A percentile compares a stretch with the other conserved stretches of the same genome.
These are phyloP conservation scores for Boletellus sp. DNA, from an alignment of 768 basidiomycete species.

Conservation along the genomic window DNA sequence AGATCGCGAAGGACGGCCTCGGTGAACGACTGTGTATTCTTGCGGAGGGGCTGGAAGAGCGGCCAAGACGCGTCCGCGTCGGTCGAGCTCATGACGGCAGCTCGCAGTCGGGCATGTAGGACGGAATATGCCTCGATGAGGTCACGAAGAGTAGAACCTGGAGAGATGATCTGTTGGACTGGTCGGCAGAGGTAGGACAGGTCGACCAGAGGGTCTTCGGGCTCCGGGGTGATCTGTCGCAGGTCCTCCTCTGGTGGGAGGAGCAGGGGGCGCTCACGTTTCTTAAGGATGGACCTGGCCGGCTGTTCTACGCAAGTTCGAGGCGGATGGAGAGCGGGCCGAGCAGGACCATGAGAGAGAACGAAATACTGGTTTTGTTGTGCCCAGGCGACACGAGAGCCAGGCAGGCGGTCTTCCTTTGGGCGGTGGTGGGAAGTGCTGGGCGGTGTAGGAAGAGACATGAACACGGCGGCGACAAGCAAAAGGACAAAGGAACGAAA, in stretches of 20 bases:
- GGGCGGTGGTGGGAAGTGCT: constrained; percentile 53
- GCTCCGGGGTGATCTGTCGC: constrained; percentile 76
- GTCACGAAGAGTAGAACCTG: constrained; percentile 46
- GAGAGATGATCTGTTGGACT: constrained; percentile 54
- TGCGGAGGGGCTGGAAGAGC: constrained; percentile 66
- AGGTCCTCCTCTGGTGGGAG: constrained; percentile 40
- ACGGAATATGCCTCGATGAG: constrained; percentile 74
- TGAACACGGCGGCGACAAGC: constrained; percentile 16
- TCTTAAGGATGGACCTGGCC: constrained; percentile 70
- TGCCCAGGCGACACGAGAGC: constrained; percentile 49
- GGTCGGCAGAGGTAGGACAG: constrained; percentile 63
- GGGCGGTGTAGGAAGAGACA: constrained; percentile 63
- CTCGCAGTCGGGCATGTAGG: constrained; percentile 61
- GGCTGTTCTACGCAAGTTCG: constrained; percentile 45
- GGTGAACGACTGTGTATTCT: constrained; percentile 48
- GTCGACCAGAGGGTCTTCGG: constrained; percentile 60
- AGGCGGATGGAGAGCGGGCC: constrained; percentile 16
- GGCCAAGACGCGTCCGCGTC: constrained; percentile 65
- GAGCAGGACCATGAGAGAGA: constrained; percentile 32
- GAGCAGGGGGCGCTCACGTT: constrained; percentile 31
- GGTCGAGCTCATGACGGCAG: constrained; percentile 37
- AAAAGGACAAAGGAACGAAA: constrained; percentile 3
- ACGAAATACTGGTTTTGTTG: constrained; percentile 47
- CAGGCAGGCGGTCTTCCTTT: constrained; percentile 46
- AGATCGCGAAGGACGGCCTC: constrained; percentile 67